A percentile compares a stretch with the other conserved stretches of the same genome.
Evolutionary conservation across 75 land plant genomes (phyloP).

Genomic region (Isoetes taiwanensis): DNA sequence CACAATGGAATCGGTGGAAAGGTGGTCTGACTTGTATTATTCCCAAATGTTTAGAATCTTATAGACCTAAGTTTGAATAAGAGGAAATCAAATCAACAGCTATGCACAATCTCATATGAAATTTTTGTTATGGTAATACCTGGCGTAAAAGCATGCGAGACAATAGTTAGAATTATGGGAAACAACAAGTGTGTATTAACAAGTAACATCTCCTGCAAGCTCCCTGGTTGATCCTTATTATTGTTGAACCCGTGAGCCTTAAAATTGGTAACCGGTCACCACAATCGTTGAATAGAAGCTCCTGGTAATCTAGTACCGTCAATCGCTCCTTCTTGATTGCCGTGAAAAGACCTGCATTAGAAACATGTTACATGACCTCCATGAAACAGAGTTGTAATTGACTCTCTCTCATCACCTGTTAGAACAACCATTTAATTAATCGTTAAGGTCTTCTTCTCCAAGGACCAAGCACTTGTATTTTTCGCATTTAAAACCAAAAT

Average conservation of each 20-base stretch:
- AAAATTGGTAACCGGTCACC: neutral
- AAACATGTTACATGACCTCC: neutral
- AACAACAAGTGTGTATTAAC: neutral
- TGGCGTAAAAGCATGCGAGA: neutral
- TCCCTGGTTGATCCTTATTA: neutral
- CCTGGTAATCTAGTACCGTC: neutral
- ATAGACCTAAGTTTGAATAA: neutral
- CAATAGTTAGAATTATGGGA: constrained; percentile 6
- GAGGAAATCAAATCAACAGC: neutral
- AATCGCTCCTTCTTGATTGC: neutral
- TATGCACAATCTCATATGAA: neutral
- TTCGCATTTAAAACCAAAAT: too few relatives aligned
- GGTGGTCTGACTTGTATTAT: neutral
- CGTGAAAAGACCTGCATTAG: neutral
- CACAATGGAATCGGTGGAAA: neutral
- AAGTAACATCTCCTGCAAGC: neutral
- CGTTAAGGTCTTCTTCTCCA: too few relatives aligned
- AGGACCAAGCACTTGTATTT: too few relatives aligned
- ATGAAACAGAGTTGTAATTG: too few relatives aligned
- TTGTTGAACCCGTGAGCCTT: neutral
- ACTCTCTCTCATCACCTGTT: too few relatives aligned
- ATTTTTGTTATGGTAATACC: neutral
- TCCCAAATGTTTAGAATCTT: constrained; percentile 2
- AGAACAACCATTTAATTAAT: too few relatives aligned
- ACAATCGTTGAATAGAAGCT: neutral